Evolutionary conservation across 352 stramenopile genomes (phyloP), one percentile per base, ranked within the genome.

Genomic region (Globisporangium abappressorium): DNA sequence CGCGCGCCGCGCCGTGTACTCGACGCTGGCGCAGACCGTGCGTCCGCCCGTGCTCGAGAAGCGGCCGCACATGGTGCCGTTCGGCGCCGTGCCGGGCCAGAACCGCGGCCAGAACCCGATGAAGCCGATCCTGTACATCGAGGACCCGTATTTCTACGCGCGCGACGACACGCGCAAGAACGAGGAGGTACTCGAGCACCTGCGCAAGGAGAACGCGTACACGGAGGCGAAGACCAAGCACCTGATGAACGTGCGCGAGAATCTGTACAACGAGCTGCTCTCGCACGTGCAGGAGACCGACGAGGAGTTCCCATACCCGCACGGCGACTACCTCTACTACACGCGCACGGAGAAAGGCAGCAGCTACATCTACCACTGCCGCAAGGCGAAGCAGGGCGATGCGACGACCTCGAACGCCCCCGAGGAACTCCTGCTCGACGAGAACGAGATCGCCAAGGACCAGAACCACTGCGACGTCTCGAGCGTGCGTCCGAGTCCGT

Each of bases 81-180:
- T 96, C 66, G 89, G 89, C 28, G 85, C 80, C 15, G 82, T 94
- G n/a, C 68, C 72, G 0, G 82, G 81, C 34, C 81, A 95, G 70
- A 96, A 95, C 72, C 87, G 90, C 46, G 90, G 90, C 0, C 69
- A 83, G 61, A 85, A 85, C 65, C 89, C 97, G 36, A 95, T 99
- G 75, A 89, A 96, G 67, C 95, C 95, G 28, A 79, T 94, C 24
- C 68, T 93, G 69, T 85, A 92, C 60, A 76, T 98, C 57, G 85
- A 95, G 24, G 94, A 99, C 82, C 93, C 93, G 57, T 99, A 98
- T 77, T 98, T 95, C 63, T 99, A 98, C 92, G 84, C 98, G 57
- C 91, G 95, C 36, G 96, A 99, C 72, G 95, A 99, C 69, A 79
- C 84, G 34, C 87, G 96, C 72, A 94, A 94, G 62, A 95, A 97